phyloP scores from a whole-genome alignment of 2,329 filamentous ascomycete species.

The Aspergillus quadricinctus region DNA sequence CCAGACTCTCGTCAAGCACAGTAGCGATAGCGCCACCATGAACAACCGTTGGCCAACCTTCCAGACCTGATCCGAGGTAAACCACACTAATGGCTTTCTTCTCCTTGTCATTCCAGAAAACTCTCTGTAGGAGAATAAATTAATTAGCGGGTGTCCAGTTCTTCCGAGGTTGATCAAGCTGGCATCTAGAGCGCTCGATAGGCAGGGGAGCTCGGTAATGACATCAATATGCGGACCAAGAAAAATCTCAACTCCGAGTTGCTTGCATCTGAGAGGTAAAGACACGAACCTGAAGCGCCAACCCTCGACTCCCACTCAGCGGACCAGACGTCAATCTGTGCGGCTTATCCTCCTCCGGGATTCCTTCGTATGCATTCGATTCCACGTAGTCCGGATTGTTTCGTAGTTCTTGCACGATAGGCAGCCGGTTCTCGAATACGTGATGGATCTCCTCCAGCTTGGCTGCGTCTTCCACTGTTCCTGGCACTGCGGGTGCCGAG shows the following conservation, averaged over 20 bases:
- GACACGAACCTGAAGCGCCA: slow-evolving; percentile 38
- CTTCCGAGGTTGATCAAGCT: slow-evolving; percentile 17
- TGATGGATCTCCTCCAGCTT: slow-evolving; percentile 26
- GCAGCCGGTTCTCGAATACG: slow-evolving; percentile 29
- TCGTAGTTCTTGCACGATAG: slow-evolving; percentile 36
- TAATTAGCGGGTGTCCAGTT: slow-evolving; percentile 12
- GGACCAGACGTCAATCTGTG: slow-evolving; percentile 37
- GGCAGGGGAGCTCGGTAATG: not conserved
- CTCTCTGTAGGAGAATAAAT: slow-evolving; percentile 45
- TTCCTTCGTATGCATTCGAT: slow-evolving; percentile 34
- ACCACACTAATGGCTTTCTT: slow-evolving; percentile 61
- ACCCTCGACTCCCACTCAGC: slow-evolving; percentile 36
- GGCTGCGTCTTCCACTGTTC: slow-evolving; percentile 29
- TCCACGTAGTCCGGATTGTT: slow-evolving; percentile 38
- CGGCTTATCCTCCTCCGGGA: slow-evolving; percentile 31
- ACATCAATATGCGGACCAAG: not conserved
- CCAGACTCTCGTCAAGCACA: slow-evolving; percentile 64
- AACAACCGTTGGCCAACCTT: slow-evolving; percentile 67
- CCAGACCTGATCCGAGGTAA: slow-evolving; percentile 60
- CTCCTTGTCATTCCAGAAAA: slow-evolving; percentile 60
- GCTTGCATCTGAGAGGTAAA: slow-evolving; percentile 4
- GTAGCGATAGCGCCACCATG: slow-evolving; percentile 70
- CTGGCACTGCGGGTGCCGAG: slow-evolving; percentile 27
- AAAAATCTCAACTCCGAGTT: not conserved
- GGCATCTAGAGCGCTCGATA: slow-evolving; percentile 1